phyloP scores from a whole-genome alignment of 305 asterid genomes.

The Fraxinus angustifolia region DNA sequence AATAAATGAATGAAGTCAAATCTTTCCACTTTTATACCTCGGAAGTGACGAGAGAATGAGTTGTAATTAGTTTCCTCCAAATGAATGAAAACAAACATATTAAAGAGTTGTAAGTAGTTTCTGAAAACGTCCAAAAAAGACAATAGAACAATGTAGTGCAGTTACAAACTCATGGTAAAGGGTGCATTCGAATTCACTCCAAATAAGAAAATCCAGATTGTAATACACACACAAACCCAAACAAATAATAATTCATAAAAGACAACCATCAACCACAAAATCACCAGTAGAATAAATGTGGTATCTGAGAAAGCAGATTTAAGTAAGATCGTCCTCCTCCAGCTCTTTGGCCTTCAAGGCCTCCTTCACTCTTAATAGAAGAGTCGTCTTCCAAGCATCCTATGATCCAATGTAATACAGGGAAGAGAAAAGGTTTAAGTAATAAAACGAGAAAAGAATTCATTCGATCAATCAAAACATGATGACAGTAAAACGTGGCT shows the following conservation, averaged over 20 bases:
- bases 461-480: not conserved
- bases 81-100: not conserved
- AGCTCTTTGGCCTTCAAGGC: conserved; percentile 54
- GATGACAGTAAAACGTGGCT: not conserved
- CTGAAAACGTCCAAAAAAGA: not conserved
- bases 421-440: not conserved
- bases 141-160: not conserved
- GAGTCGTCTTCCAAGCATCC: conserved; percentile 56
- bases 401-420: not conserved
- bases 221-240: conserved; percentile 6
- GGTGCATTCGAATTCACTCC: conserved; percentile 8
- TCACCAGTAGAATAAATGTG: conserved; percentile 9
- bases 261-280: conserved; percentile 4
- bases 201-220: conserved; percentile 1
- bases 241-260: not conserved
- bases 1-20: too few species aligned
- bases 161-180: not conserved
- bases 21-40: not conserved
- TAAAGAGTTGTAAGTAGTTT: not conserved
- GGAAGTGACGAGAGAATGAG: not conserved
- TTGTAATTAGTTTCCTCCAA: not conserved
- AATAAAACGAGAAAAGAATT: not conserved
- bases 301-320: conserved; percentile 1
- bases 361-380: conserved; percentile 55
- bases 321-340: conserved; percentile 57